These are phyloP conservation scores for Podospora pseudocomata DNA, from an alignment of 495 filamentous ascomycete species.

Conservation along the genomic window DNA sequence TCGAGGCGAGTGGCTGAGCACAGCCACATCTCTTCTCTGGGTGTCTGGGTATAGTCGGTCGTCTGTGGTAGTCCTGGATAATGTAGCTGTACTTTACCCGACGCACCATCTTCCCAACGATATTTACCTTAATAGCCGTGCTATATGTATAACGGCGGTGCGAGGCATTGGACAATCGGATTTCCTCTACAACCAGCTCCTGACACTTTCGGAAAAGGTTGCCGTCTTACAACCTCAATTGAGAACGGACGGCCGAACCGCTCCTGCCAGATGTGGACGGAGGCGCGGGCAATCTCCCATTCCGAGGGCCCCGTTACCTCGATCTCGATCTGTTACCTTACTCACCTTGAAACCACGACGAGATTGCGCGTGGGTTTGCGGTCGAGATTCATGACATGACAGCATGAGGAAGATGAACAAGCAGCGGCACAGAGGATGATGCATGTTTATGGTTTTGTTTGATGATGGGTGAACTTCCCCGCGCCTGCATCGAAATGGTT, in stretches of 20 bases:
- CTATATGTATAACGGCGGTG: background rate
- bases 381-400: background rate
- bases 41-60: too few relatives aligned
- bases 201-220: slow-evolving; percentile 5
- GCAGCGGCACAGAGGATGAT: background rate
- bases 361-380: background rate
- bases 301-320: background rate
- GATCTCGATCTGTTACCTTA: background rate
- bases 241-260: background rate
- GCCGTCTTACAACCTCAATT: background rate
- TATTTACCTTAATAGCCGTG: background rate
- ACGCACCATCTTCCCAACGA: background rate
- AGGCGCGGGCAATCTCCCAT: background rate
- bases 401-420: background rate
- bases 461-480: background rate
- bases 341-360: background rate
- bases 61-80: background rate
- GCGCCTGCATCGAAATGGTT: background rate
- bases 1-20: background rate
- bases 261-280: background rate
- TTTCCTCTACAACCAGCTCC: background rate
- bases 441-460: background rate
- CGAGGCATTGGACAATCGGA: slow-evolving; percentile 1
- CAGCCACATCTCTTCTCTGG: background rate
- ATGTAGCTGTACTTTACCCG: slow-evolving; percentile 1